Evolutionary conservation across 2,329 filamentous ascomycete species (phyloP), one percentile per base, ranked within the genome.

Genomic region (Incumbomyces lentus): DNA sequence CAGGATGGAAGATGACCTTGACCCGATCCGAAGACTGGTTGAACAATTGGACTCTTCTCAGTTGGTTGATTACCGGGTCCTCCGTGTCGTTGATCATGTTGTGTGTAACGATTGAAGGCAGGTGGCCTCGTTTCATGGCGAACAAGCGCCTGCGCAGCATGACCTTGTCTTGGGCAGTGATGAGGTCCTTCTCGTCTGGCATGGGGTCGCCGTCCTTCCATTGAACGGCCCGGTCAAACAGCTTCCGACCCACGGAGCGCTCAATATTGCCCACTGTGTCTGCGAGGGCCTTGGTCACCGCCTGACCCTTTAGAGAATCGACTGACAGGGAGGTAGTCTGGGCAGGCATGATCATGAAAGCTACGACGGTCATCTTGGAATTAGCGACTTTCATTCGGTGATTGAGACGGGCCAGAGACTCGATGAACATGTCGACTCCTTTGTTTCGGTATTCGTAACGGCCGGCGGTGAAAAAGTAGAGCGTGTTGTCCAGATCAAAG

Each of bases 371-470:
- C 63, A 82, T 89, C 68, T 92, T 93, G 57, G 87, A 94, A 40
- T 86, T 86, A 6, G 81, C 68, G 43, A 69, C 68, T 76, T 96
- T 96, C 61, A 98, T 79, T 33, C 84, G 79, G 71, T 96, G 89
- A 68, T 98, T 98, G 59, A 98, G 71, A 36, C 92, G 85, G 22
- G 92, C 92, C 52, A 98, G 72, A 2, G 89, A 92, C 68, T 98
- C 92, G 57, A 98, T 94, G 67, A 96, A 98, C 92, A 98, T 96
- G 67, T 98, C 92, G 8, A 95, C 90, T 61, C 92, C 92, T 70
- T 98, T 98, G 63, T 98, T 98, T 54, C 92, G 76, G 75, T 90
- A 98, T 67, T 98, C 92, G 62, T 98, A 98, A 52, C 92, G 84
- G 50, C 92, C 92, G 6, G 92, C 85, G 2, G 89, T 98, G 73